These are phyloP conservation scores for Gnetum montanum DNA, from an alignment of 75 land plant species.

Conservation along the genomic window DNA sequence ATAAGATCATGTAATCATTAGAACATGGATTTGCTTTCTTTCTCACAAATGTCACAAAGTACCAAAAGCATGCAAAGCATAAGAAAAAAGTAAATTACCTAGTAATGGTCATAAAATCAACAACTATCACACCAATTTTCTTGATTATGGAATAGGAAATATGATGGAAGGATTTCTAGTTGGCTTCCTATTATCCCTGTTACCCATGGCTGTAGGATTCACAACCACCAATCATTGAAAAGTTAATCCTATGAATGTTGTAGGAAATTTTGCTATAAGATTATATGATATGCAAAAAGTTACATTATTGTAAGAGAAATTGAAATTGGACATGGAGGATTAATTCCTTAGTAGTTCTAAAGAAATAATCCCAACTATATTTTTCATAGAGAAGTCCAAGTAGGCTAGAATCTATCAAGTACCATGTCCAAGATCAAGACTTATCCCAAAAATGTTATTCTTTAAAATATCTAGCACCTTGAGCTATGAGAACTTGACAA, in stretches of 20 bases:
- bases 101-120: no score
- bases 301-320: conserved; percentile 62
- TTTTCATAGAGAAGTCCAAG: conserved; percentile 56
- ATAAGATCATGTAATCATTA: no score
- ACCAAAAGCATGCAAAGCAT: no score
- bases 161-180: no score
- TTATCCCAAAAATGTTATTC: conserved; percentile 39
- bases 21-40: no score
- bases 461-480: conserved; percentile 39
- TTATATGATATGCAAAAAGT: conserved; percentile 30
- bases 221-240: conserved; percentile 40
- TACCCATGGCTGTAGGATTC: conserved; percentile 10
- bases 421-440: conserved; percentile 29
- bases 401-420: conserved; percentile 16
- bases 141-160: no score
- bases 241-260: conserved; percentile 25
- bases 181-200: conserved; percentile 3
- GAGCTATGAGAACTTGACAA: conserved; percentile 24
- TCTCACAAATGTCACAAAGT: no score
- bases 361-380: conserved; percentile 54
- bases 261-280: conserved; percentile 8
- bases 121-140: no score
- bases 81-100: no score
- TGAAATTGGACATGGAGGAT: conserved; percentile 30
- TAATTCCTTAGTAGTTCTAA: conserved; percentile 11